A percentile compares a stretch with the other conserved stretches of the same genome.
Evolutionary conservation across 208 protist species (phyloP).

Genomic region (Trichomonas vaginalis): DNA sequence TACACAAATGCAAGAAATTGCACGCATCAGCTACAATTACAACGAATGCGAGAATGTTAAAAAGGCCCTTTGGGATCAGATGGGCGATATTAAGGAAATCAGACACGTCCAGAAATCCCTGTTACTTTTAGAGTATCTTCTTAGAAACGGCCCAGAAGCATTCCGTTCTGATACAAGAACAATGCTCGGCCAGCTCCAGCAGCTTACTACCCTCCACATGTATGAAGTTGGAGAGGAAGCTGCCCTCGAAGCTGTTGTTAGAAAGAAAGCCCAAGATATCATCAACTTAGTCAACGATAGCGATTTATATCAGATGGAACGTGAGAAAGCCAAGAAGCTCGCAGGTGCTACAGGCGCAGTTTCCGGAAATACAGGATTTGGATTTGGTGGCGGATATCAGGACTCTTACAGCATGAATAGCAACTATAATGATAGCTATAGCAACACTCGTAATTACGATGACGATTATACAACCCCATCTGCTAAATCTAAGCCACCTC

Average conservation of each 20-base stretch:
- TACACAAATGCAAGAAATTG: conserved; percentile 19
- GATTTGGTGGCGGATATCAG: neutral
- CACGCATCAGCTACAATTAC: neutral
- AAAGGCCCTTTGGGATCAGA: neutral
- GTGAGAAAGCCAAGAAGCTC: neutral
- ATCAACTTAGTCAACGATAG: neutral
- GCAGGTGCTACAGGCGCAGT: neutral
- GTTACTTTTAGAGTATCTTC: neutral
- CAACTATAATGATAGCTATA: neutral
- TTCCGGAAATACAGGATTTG: neutral
- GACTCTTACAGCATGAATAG: neutral
- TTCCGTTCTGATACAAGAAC: neutral
- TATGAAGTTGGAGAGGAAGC: neutral
- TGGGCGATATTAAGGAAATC: neutral
- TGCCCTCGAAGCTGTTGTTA: neutral
- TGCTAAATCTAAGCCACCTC: neutral
- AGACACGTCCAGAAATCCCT: conserved; percentile 7
- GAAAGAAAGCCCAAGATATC: conserved; percentile 6
- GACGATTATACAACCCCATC: neutral
- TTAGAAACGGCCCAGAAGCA: neutral
- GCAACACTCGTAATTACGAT: neutral
- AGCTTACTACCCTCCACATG: neutral
- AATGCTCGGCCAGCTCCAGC: neutral
- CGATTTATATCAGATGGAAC: neutral
- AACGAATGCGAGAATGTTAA: neutral